Evolutionary conservation across 306 rosid species (phyloP), one percentile per base, ranked within the genome.

Genomic region (barrel medic (Medicago truncatula)): DNA sequence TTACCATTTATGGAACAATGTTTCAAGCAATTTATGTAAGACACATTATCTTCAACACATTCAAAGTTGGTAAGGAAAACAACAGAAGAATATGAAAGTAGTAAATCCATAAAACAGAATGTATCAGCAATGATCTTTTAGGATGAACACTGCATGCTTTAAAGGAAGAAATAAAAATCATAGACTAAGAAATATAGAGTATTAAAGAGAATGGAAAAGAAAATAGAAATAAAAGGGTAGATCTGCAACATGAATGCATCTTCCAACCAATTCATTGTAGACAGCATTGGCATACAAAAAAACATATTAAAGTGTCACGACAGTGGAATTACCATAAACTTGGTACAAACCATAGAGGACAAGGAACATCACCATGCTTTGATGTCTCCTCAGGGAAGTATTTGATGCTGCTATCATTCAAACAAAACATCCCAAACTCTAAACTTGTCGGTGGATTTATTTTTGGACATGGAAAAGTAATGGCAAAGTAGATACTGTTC

Each of bases 391-490:
- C 17, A 28, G 66, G 40, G 14, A 60, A 60, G 39, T 67, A 64
- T 39, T 38, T 9, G 28, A 17, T 38, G 49, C 69, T 38, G 28
- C 7, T 16, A 64, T 64, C 69, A 64, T 25, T 64, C 69, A 64
- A 9, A 15, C 14, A 8, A 64, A 64, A 12, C 69, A 38, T 38
- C n/a, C 49, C 69, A 13, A 64, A 64, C 23, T 38, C 12, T 8
- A 64, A 64, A 31, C 20, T 54, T 20, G 5, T 3, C 72, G 39
- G 11, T 34, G 36, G 44, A 17, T 16, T 4, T 11, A 7, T 0
- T 34, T 7, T 2, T 31, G 17, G 34, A 52, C 49, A 34, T 2
- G 1, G 3, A 52, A 31, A 38, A 16, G 0, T 5, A 41, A 41
- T 0, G 6, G 34, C 16, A 34, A 70, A 70, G 53, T 52, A 52